Conservation (phyloP, 306 rosid genomes). For the Dicorynia guianensis region DNA sequence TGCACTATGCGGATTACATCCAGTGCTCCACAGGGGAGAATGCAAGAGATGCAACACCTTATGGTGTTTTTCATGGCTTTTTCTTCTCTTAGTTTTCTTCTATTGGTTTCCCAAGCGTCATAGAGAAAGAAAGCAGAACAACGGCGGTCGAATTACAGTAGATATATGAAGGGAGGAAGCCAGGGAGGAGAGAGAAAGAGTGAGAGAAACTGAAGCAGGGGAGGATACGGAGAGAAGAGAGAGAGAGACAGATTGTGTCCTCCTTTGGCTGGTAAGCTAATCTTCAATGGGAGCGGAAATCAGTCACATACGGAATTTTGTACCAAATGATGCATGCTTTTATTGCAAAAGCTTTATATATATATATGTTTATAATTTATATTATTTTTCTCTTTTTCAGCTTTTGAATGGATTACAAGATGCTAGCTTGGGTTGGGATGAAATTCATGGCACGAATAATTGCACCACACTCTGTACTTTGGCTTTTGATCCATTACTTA, state of each 20-base stretch:
- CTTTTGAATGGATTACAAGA: constrained; percentile 29
- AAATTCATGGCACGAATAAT: constrained; percentile 76
- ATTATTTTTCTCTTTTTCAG: neutral
- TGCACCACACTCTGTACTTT: constrained; percentile 65
- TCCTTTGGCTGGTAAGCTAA: constrained; percentile 25
- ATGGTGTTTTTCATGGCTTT: constrained; percentile 74
- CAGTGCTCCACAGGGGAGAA: constrained; percentile 90
- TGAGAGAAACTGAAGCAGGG: neutral
- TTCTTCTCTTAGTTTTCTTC: constrained; percentile 6
- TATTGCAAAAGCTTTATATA: neutral
- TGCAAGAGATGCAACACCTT: constrained; percentile 95
- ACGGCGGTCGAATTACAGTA: constrained; percentile 2
- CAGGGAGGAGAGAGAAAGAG: neutral
- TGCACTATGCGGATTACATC: constrained; percentile 94
- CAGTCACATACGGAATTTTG: constrained; percentile 44
- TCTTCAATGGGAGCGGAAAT: constrained; percentile 46
- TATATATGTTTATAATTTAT: neutral
- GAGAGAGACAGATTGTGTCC: neutral
- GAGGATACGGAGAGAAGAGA: neutral
- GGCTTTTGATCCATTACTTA: constrained; percentile 61
- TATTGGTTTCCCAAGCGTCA: constrained; percentile 43
- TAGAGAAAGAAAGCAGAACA: constrained; percentile 39
- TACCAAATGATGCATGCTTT: constrained; percentile 42
- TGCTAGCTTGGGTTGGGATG: constrained; percentile 55
- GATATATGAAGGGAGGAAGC: constrained; percentile 21